Evolutionary conservation across 208 protist species (phyloP).

Genomic region (Acanthamoeba sp.): DNA sequence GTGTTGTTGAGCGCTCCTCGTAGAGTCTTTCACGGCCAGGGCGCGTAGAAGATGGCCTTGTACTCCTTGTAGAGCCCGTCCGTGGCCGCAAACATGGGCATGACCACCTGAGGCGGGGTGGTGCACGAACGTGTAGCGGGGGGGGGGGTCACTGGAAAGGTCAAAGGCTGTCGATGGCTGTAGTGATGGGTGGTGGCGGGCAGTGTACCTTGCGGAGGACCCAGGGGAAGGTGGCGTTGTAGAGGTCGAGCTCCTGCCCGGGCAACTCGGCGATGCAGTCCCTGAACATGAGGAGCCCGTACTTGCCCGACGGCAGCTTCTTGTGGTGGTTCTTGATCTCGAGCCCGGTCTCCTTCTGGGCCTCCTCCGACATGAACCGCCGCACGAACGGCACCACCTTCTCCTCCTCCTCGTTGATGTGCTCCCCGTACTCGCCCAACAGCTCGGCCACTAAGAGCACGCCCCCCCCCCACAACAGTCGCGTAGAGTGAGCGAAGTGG

Average conservation of each 20-base stretch:
- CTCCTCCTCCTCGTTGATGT: constrained; percentile 42
- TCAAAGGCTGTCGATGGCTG: too few relatives aligned
- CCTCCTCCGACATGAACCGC: constrained; percentile 41
- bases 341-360: constrained; percentile 10
- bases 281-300: constrained; percentile 38
- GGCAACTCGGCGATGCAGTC: not conserved
- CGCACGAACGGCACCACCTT: constrained; percentile 28
- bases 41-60: not conserved
- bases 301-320: constrained; percentile 17
- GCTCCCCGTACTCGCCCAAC: not conserved
- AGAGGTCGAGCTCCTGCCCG: constrained; percentile 5
- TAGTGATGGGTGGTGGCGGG: too few relatives aligned
- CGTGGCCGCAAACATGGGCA: not conserved
- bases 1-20: too few relatives aligned
- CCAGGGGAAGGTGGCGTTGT: constrained; percentile 40
- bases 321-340: constrained; percentile 30
- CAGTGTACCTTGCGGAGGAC: constrained; percentile 22
- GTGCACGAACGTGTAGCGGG: not conserved
- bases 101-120: not conserved
- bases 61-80: constrained; percentile 26
- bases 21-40: not conserved
- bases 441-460: constrained; percentile 24
- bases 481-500: not conserved
- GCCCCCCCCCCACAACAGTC: too few relatives aligned
- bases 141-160: not conserved